Percentiles rank a stretch among this genome's conserved stretches.
phyloP scores from a whole-genome alignment of 2,329 filamentous ascomycete species.

The Aureobasidium sp. region DNA sequence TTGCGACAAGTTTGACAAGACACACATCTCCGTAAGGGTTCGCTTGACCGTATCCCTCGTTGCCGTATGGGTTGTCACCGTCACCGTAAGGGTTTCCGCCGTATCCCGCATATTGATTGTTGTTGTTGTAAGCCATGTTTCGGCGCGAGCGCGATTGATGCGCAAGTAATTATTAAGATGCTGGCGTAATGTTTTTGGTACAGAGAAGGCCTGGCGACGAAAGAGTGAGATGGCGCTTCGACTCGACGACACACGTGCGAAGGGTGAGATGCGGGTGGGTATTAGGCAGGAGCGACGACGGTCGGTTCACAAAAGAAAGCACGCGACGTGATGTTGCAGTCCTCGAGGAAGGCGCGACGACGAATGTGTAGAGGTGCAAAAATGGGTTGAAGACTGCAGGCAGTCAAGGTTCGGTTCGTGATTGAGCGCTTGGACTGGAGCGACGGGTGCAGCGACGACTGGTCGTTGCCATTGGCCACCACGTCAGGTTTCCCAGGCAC shows the following conservation, averaged over 20 bases:
- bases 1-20: not conserved
- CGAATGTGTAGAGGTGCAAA: constrained; percentile 3
- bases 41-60: constrained; percentile 28
- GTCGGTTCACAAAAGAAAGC: constrained; percentile 10
- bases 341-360: constrained; percentile 10
- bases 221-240: constrained; percentile 7
- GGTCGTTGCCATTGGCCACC: constrained; percentile 2
- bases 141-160: constrained; percentile 9
- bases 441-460: constrained; percentile 8
- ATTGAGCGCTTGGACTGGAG: not conserved
- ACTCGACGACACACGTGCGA: not conserved
- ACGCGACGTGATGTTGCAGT: constrained; percentile 1
- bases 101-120: constrained; percentile 50
- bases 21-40: constrained; percentile 26
- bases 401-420: constrained; percentile 14
- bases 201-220: not conserved
- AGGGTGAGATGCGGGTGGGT: not conserved
- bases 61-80: constrained; percentile 49
- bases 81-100: constrained; percentile 57
- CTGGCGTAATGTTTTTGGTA: not conserved
- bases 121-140: constrained; percentile 48
- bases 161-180: constrained; percentile 14
- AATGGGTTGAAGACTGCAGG: not conserved
- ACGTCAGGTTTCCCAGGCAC: not conserved
- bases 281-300: constrained; percentile 10